Conservation (phyloP, 2,329 filamentous ascomycete genomes). For the Aspergillus amoenus region DNA sequence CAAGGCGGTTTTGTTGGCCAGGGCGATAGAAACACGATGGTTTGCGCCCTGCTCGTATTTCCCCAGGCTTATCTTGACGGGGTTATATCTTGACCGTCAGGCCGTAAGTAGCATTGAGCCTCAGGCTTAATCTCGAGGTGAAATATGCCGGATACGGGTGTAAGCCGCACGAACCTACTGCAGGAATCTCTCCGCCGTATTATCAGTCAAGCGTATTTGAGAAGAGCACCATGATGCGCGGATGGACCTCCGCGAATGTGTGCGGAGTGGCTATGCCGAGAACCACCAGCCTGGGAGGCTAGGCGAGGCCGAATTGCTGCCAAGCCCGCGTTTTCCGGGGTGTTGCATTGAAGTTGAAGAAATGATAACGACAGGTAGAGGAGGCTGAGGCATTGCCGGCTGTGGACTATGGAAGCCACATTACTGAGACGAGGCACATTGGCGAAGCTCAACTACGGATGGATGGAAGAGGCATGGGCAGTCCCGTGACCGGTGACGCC, state of each 20-base stretch:
- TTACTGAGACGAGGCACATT: neutral
- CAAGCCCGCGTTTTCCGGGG: neutral
- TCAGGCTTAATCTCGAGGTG: neutral
- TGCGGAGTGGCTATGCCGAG: neutral
- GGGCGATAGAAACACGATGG: neutral
- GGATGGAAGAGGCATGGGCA: neutral
- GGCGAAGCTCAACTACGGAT: neutral
- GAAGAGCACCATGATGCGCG: neutral
- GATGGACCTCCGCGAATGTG: neutral
- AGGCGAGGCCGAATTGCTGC: neutral
- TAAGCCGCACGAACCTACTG: neutral
- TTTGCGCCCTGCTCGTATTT: neutral
- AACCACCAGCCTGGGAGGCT: neutral
- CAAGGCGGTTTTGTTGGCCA: neutral
- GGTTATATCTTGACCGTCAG: neutral
- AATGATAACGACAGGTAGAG: neutral
- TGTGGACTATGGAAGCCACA: neutral
- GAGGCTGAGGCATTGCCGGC: neutral
- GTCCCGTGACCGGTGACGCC: conserved; percentile 3
- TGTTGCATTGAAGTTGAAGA: neutral
- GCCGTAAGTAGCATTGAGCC: neutral
- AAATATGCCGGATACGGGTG: neutral
- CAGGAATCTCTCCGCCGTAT: neutral
- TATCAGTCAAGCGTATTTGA: neutral
- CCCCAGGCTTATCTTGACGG: neutral